Evolutionary conservation across 2,329 filamentous ascomycete genomes (phyloP).

Genomic region (Hymenoscyphus linearis): DNA sequence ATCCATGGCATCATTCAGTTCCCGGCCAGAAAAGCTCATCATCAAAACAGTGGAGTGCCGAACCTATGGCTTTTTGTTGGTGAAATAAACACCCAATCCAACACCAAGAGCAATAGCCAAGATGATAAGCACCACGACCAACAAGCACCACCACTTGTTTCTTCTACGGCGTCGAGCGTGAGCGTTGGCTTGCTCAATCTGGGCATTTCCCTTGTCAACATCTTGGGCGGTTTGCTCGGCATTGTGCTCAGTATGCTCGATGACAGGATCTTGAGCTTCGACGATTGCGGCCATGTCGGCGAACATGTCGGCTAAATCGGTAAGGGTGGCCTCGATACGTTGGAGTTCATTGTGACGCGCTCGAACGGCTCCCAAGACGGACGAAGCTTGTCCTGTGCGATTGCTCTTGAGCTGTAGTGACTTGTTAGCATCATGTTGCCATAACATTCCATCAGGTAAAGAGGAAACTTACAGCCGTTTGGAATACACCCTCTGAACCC

Average conservation of each 20-base stretch:
- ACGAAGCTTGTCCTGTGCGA: slow-evolving; percentile 66
- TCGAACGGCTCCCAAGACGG: slow-evolving; percentile 71
- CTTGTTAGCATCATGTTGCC: slow-evolving; percentile 40
- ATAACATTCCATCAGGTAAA: neutral
- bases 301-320: slow-evolving; percentile 66
- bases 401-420: slow-evolving; percentile 68
- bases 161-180: slow-evolving; percentile 62
- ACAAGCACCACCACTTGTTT: slow-evolving; percentile 77
- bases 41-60: neutral
- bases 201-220: slow-evolving; percentile 62
- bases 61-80: slow-evolving; percentile 8
- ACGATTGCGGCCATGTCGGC: slow-evolving; percentile 70
- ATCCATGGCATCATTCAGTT: neutral
- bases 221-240: slow-evolving; percentile 61
- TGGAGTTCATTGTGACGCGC: slow-evolving; percentile 80
- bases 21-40: neutral
- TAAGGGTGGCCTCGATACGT: slow-evolving; percentile 70
- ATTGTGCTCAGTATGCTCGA: slow-evolving; percentile 58
- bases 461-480: slow-evolving; percentile 61
- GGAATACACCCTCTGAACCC: slow-evolving; percentile 76
- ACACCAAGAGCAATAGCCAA: slow-evolving; percentile 52
- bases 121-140: slow-evolving; percentile 54
- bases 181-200: slow-evolving; percentile 64
- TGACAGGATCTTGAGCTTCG: slow-evolving; percentile 62
- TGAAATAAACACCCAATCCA: slow-evolving; percentile 34